Evolutionary conservation across 257 asterid genomes (phyloP).

Genomic region (Asclepias syriaca): DNA sequence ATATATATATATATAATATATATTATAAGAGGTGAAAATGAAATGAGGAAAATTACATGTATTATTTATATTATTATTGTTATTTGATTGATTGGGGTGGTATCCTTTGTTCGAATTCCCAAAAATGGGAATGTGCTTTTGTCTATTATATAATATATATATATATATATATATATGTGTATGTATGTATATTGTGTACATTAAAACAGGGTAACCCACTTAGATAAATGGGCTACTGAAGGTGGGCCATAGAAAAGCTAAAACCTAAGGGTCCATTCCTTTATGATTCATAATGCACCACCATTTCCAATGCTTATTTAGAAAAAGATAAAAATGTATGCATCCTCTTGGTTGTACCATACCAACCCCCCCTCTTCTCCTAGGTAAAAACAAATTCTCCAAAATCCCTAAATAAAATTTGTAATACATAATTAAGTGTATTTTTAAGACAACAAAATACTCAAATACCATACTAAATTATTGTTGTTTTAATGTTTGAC

Average conservation of each 20-base stretch:
- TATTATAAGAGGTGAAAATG: neutral
- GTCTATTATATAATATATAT: no score
- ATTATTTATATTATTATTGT: neutral
- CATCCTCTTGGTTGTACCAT: neutral
- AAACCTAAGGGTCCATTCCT: neutral
- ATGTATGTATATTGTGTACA: neutral
- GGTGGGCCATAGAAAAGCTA: neutral
- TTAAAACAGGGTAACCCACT: neutral
- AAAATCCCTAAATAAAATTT: no score
- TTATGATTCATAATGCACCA: constrained; percentile 25
- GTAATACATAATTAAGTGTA: neutral
- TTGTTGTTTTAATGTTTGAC: neutral
- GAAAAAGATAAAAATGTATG: constrained; percentile 10
- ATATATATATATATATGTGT: no score
- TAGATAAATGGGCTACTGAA: neutral
- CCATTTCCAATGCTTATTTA: constrained; percentile 22
- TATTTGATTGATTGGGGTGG: no score
- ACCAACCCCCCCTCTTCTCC: neutral
- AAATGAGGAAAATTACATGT: neutral
- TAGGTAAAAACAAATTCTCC: no score
- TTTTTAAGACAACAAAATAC: neutral
- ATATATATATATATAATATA: no score
- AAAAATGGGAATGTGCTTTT: neutral
- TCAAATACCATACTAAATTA: no score
- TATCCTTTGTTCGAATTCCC: neutral